Evolutionary conservation across 1,284 basidiomycete genomes (phyloP).

Genomic region (Calocybe gambosa): DNA sequence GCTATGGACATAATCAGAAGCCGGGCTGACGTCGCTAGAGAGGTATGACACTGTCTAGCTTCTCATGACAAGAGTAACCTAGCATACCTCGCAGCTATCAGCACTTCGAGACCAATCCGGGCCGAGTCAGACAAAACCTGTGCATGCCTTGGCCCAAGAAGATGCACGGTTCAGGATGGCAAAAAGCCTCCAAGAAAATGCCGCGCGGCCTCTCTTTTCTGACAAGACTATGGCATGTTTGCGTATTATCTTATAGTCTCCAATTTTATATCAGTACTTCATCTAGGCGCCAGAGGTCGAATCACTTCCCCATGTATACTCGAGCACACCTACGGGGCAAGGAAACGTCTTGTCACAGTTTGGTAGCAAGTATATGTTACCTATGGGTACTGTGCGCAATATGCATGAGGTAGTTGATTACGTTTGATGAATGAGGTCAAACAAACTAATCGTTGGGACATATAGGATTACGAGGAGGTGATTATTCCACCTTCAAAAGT

Average conservation of each 20-base stretch:
- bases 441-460: background rate
- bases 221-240: slow-evolving; percentile 7
- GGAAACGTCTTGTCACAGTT: slow-evolving; percentile 71
- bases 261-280: background rate
- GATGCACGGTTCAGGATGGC: slow-evolving; percentile 65
- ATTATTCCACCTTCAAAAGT: slow-evolving; percentile 81
- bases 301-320: slow-evolving; percentile 87
- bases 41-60: slow-evolving; percentile 30
- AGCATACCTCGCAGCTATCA: slow-evolving; percentile 9
- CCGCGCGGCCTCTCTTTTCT: slow-evolving; percentile 63
- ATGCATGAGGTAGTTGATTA: slow-evolving; percentile 51
- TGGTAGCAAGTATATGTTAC: slow-evolving; percentile 77
- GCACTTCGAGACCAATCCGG: slow-evolving; percentile 3
- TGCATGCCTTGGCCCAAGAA: slow-evolving; percentile 39
- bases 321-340: slow-evolving; percentile 53
- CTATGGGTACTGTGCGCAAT: slow-evolving; percentile 74
- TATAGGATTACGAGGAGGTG: slow-evolving; percentile 76
- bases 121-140: background rate
- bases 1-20: slow-evolving; percentile 51
- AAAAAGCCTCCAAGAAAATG: slow-evolving; percentile 56
- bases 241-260: background rate
- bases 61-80: slow-evolving; percentile 2
- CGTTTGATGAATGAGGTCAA: slow-evolving; percentile 1
- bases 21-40: slow-evolving; percentile 34
- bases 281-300: slow-evolving; percentile 52